These are phyloP conservation scores for Bertia moriformis DNA, from an alignment of 2,329 filamentous ascomycete species.

Conservation along the genomic window DNA sequence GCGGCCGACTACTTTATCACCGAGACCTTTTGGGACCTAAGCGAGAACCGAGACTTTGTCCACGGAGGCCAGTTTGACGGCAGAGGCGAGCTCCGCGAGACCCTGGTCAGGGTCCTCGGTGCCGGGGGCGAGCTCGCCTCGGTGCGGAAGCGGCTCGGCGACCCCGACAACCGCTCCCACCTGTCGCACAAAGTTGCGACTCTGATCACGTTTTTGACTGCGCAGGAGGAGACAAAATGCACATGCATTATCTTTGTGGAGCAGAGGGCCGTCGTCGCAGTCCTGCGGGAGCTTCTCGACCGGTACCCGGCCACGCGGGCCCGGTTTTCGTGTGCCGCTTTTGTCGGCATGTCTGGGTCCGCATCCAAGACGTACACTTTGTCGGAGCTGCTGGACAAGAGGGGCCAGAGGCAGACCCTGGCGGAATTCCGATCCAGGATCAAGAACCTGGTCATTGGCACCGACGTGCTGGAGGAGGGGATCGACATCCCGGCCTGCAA, in stretches of 20 bases:
- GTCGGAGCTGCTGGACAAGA: conserved; percentile 17
- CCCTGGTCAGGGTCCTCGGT: conserved; percentile 1
- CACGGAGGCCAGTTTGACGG: conserved; percentile 6
- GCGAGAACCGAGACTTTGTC: neutral
- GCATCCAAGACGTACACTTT: conserved; percentile 22
- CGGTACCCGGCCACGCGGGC: conserved; percentile 29
- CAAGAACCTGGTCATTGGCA: conserved; percentile 44
- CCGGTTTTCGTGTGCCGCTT: conserved; percentile 33
- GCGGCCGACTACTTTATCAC: conserved; percentile 53
- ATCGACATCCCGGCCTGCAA: conserved; percentile 54
- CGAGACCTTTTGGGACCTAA: conserved; percentile 24
- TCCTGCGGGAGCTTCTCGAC: conserved; percentile 42
- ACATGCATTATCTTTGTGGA: conserved; percentile 50
- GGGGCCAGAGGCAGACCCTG: conserved; percentile 19
- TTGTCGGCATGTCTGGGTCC: conserved; percentile 36
- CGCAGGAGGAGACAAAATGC: neutral
- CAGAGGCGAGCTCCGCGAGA: conserved; percentile 4
- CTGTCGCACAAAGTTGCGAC: neutral
- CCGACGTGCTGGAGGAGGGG: conserved; percentile 52
- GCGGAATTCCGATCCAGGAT: conserved; percentile 35
- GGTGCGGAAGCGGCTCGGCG: conserved; percentile 15
- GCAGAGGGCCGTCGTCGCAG: conserved; percentile 43
- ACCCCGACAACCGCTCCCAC: conserved; percentile 17
- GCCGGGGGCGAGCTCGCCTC: too few species aligned
- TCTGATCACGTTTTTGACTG: neutral